Conservation (phyloP, 352 stramenopile species). For the Achlya hypogyna region DNA sequence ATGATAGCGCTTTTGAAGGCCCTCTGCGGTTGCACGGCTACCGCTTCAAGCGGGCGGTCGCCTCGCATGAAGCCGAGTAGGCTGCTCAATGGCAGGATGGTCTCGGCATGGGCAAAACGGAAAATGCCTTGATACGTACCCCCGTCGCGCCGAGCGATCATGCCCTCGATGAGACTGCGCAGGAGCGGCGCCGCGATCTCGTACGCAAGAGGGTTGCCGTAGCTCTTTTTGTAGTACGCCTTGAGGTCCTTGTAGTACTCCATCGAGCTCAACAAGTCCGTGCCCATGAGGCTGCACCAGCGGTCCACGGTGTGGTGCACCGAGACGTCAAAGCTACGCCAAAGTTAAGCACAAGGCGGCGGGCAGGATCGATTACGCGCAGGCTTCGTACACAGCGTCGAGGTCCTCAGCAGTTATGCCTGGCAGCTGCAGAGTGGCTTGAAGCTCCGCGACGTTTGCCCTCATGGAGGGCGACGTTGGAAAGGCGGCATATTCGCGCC, state of each 20-base stretch:
- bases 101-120: conserved; percentile 80
- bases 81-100: conserved; percentile 60
- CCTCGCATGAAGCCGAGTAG: conserved; percentile 69
- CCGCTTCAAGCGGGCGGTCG: conserved; percentile 53
- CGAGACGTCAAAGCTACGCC: conserved; percentile 54
- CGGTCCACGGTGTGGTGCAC: conserved; percentile 33
- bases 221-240: conserved; percentile 79
- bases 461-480: conserved; percentile 41
- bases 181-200: conserved; percentile 68
- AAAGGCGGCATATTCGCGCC: conserved; percentile 44
- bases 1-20: conserved; percentile 50
- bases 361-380: conserved; percentile 24
- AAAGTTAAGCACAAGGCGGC: background rate
- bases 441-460: conserved; percentile 41
- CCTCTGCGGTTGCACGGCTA: conserved; percentile 35
- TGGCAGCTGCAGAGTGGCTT: conserved; percentile 21
- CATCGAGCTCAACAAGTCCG: conserved; percentile 59
- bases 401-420: conserved; percentile 46
- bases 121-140: conserved; percentile 51
- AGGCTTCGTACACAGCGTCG: conserved; percentile 67
- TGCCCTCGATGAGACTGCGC: conserved; percentile 47
- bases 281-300: conserved; percentile 63
- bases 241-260: conserved; percentile 84
- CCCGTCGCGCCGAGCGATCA: conserved; percentile 35
- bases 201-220: conserved; percentile 55